These are phyloP conservation scores for Meyerozyma athensensis DNA, from an alignment of 1,139 yeast genomes.

Conservation along the genomic window DNA sequence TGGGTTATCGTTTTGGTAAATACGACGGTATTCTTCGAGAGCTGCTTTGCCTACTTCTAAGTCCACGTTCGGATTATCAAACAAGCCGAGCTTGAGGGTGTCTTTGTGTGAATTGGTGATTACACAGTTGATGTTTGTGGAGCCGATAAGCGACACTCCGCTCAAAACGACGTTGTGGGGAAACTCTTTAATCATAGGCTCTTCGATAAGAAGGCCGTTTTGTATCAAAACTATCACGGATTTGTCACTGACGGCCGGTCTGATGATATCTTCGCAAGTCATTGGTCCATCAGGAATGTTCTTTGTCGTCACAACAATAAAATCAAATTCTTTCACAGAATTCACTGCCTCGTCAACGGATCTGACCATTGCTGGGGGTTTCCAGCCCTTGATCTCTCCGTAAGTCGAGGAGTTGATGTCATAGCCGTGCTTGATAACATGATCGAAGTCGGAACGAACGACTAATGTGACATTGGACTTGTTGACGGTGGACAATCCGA, in stretches of 20 bases:
- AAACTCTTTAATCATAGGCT: constrained; percentile 11
- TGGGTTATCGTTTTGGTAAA: constrained; percentile 40
- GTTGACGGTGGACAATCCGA: constrained; percentile 14
- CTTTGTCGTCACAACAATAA: constrained; percentile 15
- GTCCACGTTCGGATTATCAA: constrained; percentile 18
- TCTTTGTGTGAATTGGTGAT: constrained; percentile 9
- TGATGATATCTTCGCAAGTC: constrained; percentile 15
- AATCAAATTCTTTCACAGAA: constrained; percentile 12
- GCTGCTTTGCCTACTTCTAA: constrained; percentile 14
- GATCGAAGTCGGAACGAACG: constrained; percentile 15
- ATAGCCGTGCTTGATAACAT: constrained; percentile 10
- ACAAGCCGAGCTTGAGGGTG: constrained; percentile 42
- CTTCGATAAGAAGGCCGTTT: constrained; percentile 15
- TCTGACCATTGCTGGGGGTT: constrained; percentile 10
- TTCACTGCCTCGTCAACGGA: constrained; percentile 12
- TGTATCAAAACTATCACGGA: constrained; percentile 14
- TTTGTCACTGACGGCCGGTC: constrained; percentile 13
- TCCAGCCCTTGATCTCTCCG: constrained; percentile 11
- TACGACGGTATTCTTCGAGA: constrained; percentile 35
- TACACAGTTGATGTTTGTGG: constrained; percentile 18
- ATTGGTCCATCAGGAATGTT: constrained; percentile 20
- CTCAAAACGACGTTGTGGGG: constrained; percentile 19
- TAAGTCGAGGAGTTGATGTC: constrained; percentile 11
- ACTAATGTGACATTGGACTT: constrained; percentile 14
- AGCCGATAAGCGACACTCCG: constrained; percentile 26